These are phyloP conservation scores for Neckera pumila DNA, from an alignment of 225 moss, liverwort and hornwort genomes.

Conservation along the genomic window DNA sequence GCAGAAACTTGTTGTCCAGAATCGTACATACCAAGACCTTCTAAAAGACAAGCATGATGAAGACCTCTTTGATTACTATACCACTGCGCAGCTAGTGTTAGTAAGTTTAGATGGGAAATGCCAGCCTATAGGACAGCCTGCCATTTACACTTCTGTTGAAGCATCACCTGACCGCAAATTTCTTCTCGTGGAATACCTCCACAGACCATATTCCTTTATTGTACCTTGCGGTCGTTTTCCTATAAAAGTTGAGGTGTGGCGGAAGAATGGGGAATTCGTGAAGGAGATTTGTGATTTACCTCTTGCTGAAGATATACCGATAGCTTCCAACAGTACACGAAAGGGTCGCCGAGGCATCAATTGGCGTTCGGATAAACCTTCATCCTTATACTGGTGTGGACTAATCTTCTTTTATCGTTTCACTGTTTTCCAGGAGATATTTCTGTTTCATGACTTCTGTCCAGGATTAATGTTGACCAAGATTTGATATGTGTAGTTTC, in stretches of 20 bases:
- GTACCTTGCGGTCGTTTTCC: conserved; percentile 87
- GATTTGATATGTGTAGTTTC: neutral
- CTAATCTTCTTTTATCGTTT: neutral
- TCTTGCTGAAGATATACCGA: conserved; percentile 88
- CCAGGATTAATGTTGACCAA: neutral
- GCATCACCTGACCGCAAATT: conserved; percentile 74
- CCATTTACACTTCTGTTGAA: conserved; percentile 80
- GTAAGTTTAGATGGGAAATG: conserved; percentile 49
- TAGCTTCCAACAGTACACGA: conserved; percentile 75
- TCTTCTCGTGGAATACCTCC: conserved; percentile 57
- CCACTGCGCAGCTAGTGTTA: conserved; percentile 54
- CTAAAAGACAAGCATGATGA: conserved; percentile 86
- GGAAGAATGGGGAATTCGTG: conserved; percentile 65
- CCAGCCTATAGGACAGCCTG: conserved; percentile 48
- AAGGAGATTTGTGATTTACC: conserved; percentile 84
- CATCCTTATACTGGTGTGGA: conserved; percentile 71
- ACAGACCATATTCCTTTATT: conserved; percentile 81
- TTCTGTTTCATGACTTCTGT: neutral
- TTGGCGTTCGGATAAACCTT: conserved; percentile 84
- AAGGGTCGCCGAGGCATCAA: conserved; percentile 74
- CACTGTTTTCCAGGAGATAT: neutral
- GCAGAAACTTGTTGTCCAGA: conserved; percentile 65
- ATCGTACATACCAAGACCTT: conserved; percentile 92
- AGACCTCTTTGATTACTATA: conserved; percentile 84
- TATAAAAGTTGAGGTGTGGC: conserved; percentile 72